Percentiles rank a stretch among this genome's conserved stretches.
Conservation (phyloP, 495 filamentous ascomycete species). For the Hypoxylon fragiforme region DNA sequence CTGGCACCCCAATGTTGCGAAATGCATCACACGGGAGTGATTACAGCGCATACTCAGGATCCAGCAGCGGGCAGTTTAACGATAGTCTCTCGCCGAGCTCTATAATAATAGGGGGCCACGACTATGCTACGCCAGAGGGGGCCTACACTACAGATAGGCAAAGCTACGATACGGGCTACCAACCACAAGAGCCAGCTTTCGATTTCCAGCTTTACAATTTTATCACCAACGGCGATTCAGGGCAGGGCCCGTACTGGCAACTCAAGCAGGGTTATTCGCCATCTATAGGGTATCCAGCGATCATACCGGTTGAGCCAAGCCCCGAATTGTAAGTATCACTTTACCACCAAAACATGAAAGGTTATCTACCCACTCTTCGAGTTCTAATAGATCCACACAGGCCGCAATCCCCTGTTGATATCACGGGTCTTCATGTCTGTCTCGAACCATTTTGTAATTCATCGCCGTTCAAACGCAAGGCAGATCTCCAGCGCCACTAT, state of each 20-base stretch:
- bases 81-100: slow-evolving; percentile 15
- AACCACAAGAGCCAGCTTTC: slow-evolving; percentile 2
- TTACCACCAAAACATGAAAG: background rate
- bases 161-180: slow-evolving; percentile 3
- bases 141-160: slow-evolving; percentile 8
- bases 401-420: slow-evolving; percentile 14
- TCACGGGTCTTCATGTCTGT: slow-evolving; percentile 29
- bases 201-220: slow-evolving; percentile 27
- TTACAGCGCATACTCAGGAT: slow-evolving; percentile 22
- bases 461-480: slow-evolving; percentile 46
- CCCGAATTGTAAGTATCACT: slow-evolving; percentile 19
- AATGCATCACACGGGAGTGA: slow-evolving; percentile 15
- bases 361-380: background rate
- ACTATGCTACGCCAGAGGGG: slow-evolving; percentile 1
- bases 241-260: slow-evolving; percentile 28
- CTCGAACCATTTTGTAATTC: slow-evolving; percentile 36
- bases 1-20: slow-evolving; percentile 22
- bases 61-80: slow-evolving; percentile 24
- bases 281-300: slow-evolving; percentile 9
- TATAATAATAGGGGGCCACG: slow-evolving; percentile 5
- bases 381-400: slow-evolving; percentile 18
- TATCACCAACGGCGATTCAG: slow-evolving; percentile 14
- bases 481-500: slow-evolving; percentile 54
- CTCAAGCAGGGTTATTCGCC: slow-evolving; percentile 16
- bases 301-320: background rate